Evolutionary conservation across 805 yeast genomes (phyloP), one percentile per base, ranked within the genome.

Genomic region (Jamesozyma spencerorum): DNA sequence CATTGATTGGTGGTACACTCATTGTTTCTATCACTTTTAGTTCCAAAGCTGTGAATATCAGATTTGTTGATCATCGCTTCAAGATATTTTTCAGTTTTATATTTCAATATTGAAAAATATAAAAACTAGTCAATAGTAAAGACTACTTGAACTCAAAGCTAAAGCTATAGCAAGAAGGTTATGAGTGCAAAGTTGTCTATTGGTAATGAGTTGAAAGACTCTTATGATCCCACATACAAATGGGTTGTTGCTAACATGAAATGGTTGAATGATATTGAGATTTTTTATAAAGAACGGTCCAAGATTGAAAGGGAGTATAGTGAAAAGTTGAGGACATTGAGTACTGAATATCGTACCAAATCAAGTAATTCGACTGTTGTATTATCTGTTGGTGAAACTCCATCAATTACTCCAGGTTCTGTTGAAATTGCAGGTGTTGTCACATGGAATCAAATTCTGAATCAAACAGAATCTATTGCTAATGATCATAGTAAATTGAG

Each of bases 321-420:
- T 10, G 64, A 69, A 14, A 82, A 77, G 48, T 66, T 92, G 41
- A 69, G 74, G 39, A 71, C 72, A 8, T 62, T 92, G 44, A 71
- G 85, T 34, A 64, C 77, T 38, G 85, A 79, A 44, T 83, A 78
- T 47, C 78, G 85, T 50, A 80, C 78, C 44, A 81, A 77, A 60
- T 87, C 88, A 57, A 81, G 94, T 36, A 76, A 77, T 47, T 62
- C 70, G 14, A 69, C 85, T 10, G 75, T 90, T 0, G 58, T 65
- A 12, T 62, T 92, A 22, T 77, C 88, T 34, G 98, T 92, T 2
- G 99, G 99, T 19, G 95, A 85, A 45, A 74, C 75, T 14, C 98
- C 99, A 0, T 73, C 78, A 32, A 74, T 85, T 33, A 92, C 99
- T 0, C 97, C 98, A 0, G 98, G 99, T 0, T 86, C 97, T 0